Percentiles rank a stretch among this genome's conserved stretches.
Evolutionary conservation across 78 protist genomes (phyloP).

Genomic region (Mastigamoeba balamuthi): DNA sequence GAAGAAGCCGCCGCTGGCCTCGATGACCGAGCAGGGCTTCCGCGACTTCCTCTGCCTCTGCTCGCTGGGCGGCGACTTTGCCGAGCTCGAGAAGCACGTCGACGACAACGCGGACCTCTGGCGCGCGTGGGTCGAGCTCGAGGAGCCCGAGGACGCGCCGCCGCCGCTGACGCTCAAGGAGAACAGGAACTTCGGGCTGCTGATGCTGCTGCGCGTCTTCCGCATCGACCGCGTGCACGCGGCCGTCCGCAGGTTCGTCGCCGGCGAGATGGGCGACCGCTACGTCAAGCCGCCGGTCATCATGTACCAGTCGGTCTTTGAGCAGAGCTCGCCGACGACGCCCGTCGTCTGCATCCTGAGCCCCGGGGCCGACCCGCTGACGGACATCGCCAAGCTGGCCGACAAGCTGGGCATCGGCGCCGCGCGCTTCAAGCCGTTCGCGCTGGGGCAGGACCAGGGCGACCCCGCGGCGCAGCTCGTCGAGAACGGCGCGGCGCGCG

Average conservation of each 20-base stretch:
- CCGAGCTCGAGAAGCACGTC: not conserved
- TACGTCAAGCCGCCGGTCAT: constrained; percentile 71
- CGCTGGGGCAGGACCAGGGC: constrained; percentile 85
- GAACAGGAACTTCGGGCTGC: constrained; percentile 22
- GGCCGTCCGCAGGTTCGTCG: constrained; percentile 53
- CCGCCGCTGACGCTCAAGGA: constrained; percentile 1
- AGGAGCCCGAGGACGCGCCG: constrained; percentile 48
- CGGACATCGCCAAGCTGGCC: constrained; percentile 70
- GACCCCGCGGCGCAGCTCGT: constrained; percentile 56
- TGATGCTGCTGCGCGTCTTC: constrained; percentile 68
- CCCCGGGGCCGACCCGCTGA: constrained; percentile 90
- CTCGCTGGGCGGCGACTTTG: not conserved
- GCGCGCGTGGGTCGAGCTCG: constrained; percentile 60
- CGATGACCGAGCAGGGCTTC: constrained; percentile 21
- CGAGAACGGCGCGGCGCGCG: constrained; percentile 59
- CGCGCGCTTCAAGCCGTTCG: constrained; percentile 18
- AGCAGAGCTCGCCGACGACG: constrained; percentile 6
- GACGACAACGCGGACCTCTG: constrained; percentile 13
- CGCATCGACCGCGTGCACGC: constrained; percentile 62
- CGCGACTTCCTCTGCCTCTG: not conserved
- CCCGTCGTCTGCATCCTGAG: constrained; percentile 82
- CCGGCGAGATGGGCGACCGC: constrained; percentile 11
- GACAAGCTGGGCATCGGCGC: constrained; percentile 39
- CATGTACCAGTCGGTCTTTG: constrained; percentile 22
- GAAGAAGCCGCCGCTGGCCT: constrained; percentile 12